A percentile compares a stretch with the other conserved stretches of the same genome.
Conservation (phyloP, 805 yeast species). For the Kazachstania taianensis region DNA sequence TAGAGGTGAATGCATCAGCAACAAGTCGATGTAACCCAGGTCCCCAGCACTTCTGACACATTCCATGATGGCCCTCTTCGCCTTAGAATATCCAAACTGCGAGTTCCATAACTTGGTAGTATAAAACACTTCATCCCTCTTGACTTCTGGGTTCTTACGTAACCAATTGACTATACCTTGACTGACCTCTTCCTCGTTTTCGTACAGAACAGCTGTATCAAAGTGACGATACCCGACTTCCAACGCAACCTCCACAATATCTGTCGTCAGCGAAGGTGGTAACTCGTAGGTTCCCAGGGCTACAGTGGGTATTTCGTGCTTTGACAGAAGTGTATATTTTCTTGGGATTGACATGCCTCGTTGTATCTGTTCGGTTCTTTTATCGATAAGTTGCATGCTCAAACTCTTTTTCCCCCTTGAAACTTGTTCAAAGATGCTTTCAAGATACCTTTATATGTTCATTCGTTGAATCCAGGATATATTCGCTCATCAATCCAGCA, state of each 20-base stretch:
- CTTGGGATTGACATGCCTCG: slow-evolving; percentile 13
- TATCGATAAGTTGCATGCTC: no score
- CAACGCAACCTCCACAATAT: slow-evolving; percentile 47
- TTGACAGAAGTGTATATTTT: slow-evolving; percentile 41
- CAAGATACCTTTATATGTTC: no score
- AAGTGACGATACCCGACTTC: slow-evolving; percentile 61
- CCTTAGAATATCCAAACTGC: slow-evolving; percentile 47
- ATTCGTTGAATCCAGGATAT: no score
- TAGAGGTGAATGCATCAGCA: slow-evolving; percentile 58
- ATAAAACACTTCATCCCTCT: slow-evolving; percentile 44
- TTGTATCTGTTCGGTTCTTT: no score
- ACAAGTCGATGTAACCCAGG: slow-evolving; percentile 60
- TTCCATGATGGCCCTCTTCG: slow-evolving; percentile 47
- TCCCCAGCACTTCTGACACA: slow-evolving; percentile 43
- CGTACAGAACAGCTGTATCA: slow-evolving; percentile 62
- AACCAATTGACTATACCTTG: slow-evolving; percentile 48
- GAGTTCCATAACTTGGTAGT: slow-evolving; percentile 70
- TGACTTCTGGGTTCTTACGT: slow-evolving; percentile 34
- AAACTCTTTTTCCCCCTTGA: no score
- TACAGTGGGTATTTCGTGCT: slow-evolving; percentile 43
- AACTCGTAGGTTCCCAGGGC: slow-evolving; percentile 48
- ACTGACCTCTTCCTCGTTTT: slow-evolving; percentile 52
- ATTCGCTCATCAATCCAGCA: no score
- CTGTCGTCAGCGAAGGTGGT: slow-evolving; percentile 31
- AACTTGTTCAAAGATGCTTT: no score